Base-by-base conservation (phyloP, 768 basidiomycete genomes). In the Cantharellus cinnabarinus region DNA sequence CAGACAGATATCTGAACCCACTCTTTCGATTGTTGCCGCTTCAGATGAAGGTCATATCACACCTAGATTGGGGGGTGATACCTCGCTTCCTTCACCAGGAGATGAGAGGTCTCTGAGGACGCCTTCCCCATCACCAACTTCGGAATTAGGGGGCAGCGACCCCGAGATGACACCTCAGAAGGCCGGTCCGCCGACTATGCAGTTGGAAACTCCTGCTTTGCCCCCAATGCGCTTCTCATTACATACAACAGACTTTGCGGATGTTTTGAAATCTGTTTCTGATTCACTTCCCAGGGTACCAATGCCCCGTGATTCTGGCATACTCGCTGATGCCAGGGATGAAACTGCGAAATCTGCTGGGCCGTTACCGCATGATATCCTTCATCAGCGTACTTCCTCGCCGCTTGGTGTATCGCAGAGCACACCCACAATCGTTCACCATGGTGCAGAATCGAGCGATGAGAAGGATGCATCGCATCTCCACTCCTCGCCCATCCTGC, bases 161-260 rank as follows among this genome's bases (percentile, higher is more conserved):
- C 20, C 20, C 20, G 20, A 29, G 20, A 29, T 29, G 20, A 29
- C 20, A 29, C 20, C 20, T 29, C 20, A 29, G 20, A 29, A 29
- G 20, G 20, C 20, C 20, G 20, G 20, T 29, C 20, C 20, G 20
- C 20, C 0, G 20, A 29, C 20, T 1, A 29, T 29, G 20, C 20
- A 29, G 48, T 56, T 44, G 42, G n/a, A 29, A 3, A 85, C 87
- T 0, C 89, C 90, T 42, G 85, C 88, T 2, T 73, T 91, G 38
- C 89, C 89, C 2, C 88, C 88, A 0, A 90, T 94, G 65, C 80
- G 87, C n/a, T 84, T 94, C 68, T 93, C 90, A 14, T 76, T 94
- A 71, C 84, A 80, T 60, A 77, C 81, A 52, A 73, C 79, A 0
- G 90, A 94, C 67, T 91, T 97, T 66, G 79, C 81, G 34, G 63